A percentile compares a stretch with the other conserved stretches of the same genome.
These are phyloP conservation scores for Punica granatum DNA, from an alignment of 345 rosid genomes.

Conservation along the genomic window DNA sequence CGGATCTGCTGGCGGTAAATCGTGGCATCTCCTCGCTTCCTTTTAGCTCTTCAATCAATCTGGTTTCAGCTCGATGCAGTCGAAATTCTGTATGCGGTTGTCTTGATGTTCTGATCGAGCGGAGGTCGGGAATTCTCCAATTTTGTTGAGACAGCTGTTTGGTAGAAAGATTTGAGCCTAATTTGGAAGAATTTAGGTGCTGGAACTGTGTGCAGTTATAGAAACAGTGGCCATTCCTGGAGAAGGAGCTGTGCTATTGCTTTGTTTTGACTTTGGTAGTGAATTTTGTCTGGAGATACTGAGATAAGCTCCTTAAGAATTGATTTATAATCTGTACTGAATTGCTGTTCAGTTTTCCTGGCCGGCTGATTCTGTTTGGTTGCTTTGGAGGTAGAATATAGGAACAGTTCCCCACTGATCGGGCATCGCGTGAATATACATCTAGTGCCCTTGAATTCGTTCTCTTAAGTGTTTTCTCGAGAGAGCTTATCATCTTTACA, in stretches of 20 bases:
- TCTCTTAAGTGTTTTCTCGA: background rate
- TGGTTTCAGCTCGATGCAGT: background rate
- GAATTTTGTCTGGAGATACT: background rate
- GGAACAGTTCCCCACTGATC: background rate
- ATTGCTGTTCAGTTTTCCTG: background rate
- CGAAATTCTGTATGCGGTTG: background rate
- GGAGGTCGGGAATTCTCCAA: background rate
- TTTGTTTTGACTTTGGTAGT: background rate
- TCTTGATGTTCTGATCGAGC: background rate
- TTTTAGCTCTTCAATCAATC: background rate
- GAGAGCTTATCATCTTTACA: background rate
- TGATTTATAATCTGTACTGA: background rate
- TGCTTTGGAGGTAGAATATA: background rate
- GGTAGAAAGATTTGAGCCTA: background rate
- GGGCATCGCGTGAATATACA: background rate
- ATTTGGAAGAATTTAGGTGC: background rate
- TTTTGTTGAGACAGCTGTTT: background rate
- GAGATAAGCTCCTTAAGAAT: background rate
- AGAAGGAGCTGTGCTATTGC: background rate
- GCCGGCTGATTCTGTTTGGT: background rate
- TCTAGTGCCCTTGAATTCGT: background rate
- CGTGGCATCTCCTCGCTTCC: background rate
- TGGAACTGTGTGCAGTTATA: background rate
- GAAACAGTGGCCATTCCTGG: background rate
- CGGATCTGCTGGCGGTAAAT: slow-evolving; percentile 16